These are phyloP conservation scores for Rhizophagus prolifer DNA, from an alignment of 192 early-diverging fungal genomes.

Conservation along the genomic window DNA sequence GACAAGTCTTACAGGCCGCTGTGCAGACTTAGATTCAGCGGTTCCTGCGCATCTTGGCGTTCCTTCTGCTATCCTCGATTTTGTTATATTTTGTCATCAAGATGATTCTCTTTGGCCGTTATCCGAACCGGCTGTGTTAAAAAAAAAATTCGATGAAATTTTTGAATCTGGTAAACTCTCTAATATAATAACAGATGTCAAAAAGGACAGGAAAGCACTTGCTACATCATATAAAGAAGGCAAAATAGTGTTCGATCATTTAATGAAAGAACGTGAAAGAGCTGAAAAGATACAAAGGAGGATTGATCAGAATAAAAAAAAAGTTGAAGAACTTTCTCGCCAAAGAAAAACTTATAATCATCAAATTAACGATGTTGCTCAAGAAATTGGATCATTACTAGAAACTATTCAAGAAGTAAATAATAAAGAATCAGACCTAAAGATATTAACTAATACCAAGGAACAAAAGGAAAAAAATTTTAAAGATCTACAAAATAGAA, in stretches of 20 bases:
- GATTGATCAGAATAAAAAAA: not conserved
- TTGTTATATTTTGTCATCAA: constrained; percentile 99
- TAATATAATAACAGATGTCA: constrained; percentile 86
- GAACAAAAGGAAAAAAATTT: not conserved
- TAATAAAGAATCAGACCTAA: not conserved
- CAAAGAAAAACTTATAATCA: constrained; percentile 22
- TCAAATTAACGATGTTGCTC: constrained; percentile 7
- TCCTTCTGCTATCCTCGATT: constrained; percentile 88
- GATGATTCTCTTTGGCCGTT: constrained; percentile 98
- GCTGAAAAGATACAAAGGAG: constrained; percentile 58
- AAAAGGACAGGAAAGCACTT: constrained; percentile 59
- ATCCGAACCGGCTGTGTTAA: constrained; percentile 78
- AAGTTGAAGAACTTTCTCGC: not conserved
- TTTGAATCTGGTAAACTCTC: constrained; percentile 92
- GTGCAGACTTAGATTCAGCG: constrained; percentile 83
- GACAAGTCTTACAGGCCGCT: constrained; percentile 74
- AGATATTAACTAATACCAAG: not conserved
- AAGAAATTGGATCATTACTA: constrained; percentile 32
- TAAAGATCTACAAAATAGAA: not conserved
- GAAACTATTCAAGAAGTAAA: constrained; percentile 21
- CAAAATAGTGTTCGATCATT: constrained; percentile 59
- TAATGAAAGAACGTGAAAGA: constrained; percentile 69
- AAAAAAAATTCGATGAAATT: constrained; percentile 99
- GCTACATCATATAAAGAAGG: constrained; percentile 60
- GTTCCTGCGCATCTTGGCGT: constrained; percentile 87